Percentiles rank a stretch among this genome's conserved stretches.
Conservation (phyloP, 2,329 filamentous ascomycete species). For the Ceratocystis diversiconidia region DNA sequence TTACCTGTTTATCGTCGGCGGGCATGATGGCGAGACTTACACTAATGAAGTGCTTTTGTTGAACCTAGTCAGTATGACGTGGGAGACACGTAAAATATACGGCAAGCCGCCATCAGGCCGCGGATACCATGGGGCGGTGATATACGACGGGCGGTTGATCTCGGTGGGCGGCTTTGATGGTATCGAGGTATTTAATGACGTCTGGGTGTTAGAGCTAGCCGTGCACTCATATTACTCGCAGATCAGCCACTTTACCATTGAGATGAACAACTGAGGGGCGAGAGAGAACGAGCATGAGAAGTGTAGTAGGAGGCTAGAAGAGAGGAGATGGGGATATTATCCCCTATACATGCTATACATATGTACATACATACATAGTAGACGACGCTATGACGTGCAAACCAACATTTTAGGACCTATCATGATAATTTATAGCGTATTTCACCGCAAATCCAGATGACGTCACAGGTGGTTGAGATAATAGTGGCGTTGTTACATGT, state of each 20-base stretch:
- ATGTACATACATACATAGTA: background rate
- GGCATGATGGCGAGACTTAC: conserved; percentile 57
- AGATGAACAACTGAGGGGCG: conserved; percentile 29
- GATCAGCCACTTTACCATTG: conserved; percentile 58
- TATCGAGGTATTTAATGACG: conserved; percentile 52
- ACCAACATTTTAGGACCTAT: background rate
- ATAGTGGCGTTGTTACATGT: background rate
- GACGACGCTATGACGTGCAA: background rate
- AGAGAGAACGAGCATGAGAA: conserved; percentile 13
- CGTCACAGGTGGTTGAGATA: background rate
- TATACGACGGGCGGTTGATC: conserved; percentile 51
- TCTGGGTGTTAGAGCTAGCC: conserved; percentile 52
- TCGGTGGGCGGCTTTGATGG: conserved; percentile 56
- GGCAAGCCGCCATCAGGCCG: conserved; percentile 47
- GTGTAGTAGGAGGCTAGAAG: background rate
- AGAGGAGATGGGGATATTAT: background rate
- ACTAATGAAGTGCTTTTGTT: conserved; percentile 53
- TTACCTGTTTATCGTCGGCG: conserved; percentile 55
- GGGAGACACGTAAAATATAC: conserved; percentile 53
- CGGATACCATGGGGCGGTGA: conserved; percentile 52
- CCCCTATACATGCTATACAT: background rate
- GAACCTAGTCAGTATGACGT: conserved; percentile 60
- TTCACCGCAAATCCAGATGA: background rate
- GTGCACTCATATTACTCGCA: conserved; percentile 60
- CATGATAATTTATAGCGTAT: background rate